Evolutionary conservation across 1,284 basidiomycete genomes (phyloP).

Genomic region (Sporisorium exsertum): DNA sequence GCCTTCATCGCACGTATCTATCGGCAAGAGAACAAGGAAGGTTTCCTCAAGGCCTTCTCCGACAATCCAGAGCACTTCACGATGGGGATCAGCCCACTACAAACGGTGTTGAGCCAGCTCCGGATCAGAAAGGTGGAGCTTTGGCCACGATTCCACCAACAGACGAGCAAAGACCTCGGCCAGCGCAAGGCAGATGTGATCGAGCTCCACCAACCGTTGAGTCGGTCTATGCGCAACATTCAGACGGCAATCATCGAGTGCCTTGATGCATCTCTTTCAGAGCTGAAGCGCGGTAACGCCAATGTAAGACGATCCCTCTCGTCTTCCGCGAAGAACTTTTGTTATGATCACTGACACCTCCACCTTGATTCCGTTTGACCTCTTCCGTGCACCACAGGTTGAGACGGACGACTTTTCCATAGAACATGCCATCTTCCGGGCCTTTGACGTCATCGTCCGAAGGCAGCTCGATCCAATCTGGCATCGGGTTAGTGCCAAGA

Average conservation of each 20-base stretch:
- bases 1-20: constrained; percentile 66
- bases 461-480: constrained; percentile 91
- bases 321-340: background rate
- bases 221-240: constrained; percentile 87
- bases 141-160: constrained; percentile 84
- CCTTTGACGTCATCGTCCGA: constrained; percentile 90
- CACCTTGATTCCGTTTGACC: background rate
- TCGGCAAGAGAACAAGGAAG: constrained; percentile 71
- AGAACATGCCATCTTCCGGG: constrained; percentile 92
- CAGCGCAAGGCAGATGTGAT: constrained; percentile 83
- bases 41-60: constrained; percentile 96
- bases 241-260: constrained; percentile 94
- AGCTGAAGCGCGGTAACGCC: constrained; percentile 88
- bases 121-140: constrained; percentile 88
- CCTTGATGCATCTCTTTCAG: constrained; percentile 89
- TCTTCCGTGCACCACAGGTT: constrained; percentile 79
- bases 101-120: constrained; percentile 91
- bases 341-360: background rate
- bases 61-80: constrained; percentile 96
- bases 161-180: constrained; percentile 58
- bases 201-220: constrained; percentile 88
- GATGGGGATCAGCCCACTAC: constrained; percentile 88
- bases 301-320: constrained; percentile 73
- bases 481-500: constrained; percentile 93
- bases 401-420: constrained; percentile 93